Conservation (phyloP, 2,329 filamentous ascomycete genomes). For the Spiromastix sp. region DNA sequence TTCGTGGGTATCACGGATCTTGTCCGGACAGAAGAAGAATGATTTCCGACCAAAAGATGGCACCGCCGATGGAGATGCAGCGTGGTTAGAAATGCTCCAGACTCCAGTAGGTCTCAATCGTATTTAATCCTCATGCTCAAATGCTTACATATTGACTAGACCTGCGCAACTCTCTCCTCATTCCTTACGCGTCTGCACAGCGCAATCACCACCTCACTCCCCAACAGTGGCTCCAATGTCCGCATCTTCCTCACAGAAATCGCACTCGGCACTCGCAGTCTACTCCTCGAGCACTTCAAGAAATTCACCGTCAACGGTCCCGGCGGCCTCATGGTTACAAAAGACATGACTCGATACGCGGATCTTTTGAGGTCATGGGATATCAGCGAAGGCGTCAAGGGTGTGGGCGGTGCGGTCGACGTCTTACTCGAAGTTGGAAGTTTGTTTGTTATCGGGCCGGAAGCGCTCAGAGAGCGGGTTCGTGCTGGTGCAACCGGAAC, state of each 20-base stretch:
- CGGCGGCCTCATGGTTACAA: constrained; percentile 87
- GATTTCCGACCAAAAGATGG: constrained; percentile 85
- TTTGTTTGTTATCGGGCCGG: constrained; percentile 83
- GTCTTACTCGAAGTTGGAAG: constrained; percentile 88
- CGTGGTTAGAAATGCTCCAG: constrained; percentile 63
- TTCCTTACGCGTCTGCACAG: constrained; percentile 64
- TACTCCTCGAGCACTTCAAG: constrained; percentile 88
- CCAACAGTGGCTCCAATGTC: constrained; percentile 59
- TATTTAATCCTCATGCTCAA: too few species aligned
- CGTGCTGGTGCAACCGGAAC: constrained; percentile 42
- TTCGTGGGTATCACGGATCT: constrained; percentile 63
- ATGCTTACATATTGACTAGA: constrained; percentile 36
- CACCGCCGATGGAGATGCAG: constrained; percentile 34
- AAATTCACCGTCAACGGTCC: constrained; percentile 88
- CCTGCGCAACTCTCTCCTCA: constrained; percentile 68
- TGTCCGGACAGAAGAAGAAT: constrained; percentile 71
- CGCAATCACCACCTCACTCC: constrained; percentile 55
- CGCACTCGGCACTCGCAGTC: constrained; percentile 62
- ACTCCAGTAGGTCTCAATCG: constrained; percentile 46
- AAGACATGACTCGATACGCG: constrained; percentile 90
- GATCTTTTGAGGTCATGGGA: constrained; percentile 77
- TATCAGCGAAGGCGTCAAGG: constrained; percentile 50
- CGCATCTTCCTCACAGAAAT: constrained; percentile 75
- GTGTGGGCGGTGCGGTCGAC: constrained; percentile 54
- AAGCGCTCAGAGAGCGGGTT: constrained; percentile 62